Percentiles rank a stretch among this genome's conserved stretches.
These are phyloP conservation scores for Magnolia changhungtana DNA, from an alignment of 164 flowering plant genomes.

Conservation along the genomic window DNA sequence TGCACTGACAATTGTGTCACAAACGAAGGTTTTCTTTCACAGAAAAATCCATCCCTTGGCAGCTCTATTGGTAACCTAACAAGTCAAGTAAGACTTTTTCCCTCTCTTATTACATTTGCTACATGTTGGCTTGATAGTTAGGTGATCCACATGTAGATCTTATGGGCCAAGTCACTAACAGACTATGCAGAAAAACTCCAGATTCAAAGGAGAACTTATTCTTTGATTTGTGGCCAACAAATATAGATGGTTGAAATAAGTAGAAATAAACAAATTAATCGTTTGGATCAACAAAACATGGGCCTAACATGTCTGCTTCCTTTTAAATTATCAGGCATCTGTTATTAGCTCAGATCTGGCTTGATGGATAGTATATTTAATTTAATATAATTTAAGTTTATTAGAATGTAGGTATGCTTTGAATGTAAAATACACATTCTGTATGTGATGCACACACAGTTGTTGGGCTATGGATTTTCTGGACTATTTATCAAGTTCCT, in stretches of 20 bases:
- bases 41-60: not conserved
- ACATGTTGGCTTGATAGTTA: not conserved
- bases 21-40: slow-evolving; percentile 8
- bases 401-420: too few relatives aligned
- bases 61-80: slow-evolving; percentile 3
- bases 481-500: slow-evolving; percentile 1
- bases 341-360: too few relatives aligned
- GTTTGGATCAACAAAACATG: too few relatives aligned
- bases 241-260: too few relatives aligned
- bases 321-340: too few relatives aligned
- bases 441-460: not conserved
- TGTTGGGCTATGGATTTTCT: not conserved
- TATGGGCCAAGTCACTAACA: not conserved
- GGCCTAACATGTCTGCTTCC: too few relatives aligned
- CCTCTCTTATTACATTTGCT: not conserved
- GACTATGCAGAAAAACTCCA: too few relatives aligned
- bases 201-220: too few relatives aligned
- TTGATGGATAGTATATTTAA: too few relatives aligned
- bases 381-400: too few relatives aligned
- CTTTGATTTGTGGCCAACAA: too few relatives aligned
- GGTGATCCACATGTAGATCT: not conserved
- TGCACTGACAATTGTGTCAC: not conserved
- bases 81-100: slow-evolving; percentile 4
- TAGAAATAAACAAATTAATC: too few relatives aligned
- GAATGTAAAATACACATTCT: not conserved